phyloP scores from a whole-genome alignment of 805 yeast species.

The Zygosaccharomyces rouxii region DNA sequence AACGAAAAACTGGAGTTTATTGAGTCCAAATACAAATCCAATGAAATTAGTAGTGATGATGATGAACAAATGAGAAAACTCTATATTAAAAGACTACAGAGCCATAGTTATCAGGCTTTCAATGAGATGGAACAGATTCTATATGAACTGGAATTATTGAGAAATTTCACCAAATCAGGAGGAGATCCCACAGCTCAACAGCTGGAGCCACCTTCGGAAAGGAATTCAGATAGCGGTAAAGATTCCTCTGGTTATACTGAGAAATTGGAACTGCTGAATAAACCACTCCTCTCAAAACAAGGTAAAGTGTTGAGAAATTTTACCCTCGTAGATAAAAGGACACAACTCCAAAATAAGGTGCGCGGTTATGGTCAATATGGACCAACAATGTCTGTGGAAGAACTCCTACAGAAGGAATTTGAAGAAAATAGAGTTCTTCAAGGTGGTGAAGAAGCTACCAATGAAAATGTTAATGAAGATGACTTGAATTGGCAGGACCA shows the following conservation, averaged over 20 bases:
- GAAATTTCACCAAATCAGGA: slow-evolving; percentile 34
- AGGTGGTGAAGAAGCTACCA: slow-evolving; percentile 40
- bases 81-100: slow-evolving; percentile 50
- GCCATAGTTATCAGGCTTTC: slow-evolving; percentile 51
- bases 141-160: slow-evolving; percentile 65
- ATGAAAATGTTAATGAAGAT: slow-evolving; percentile 45
- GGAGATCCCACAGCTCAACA: slow-evolving; percentile 4
- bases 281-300: slow-evolving; percentile 55
- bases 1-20: slow-evolving; percentile 42
- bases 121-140: slow-evolving; percentile 51
- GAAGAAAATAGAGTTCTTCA: slow-evolving; percentile 75
- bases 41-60: slow-evolving; percentile 41
- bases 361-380: slow-evolving; percentile 87
- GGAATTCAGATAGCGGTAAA: slow-evolving; percentile 11
- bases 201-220: background rate
- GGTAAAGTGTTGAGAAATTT: slow-evolving; percentile 86
- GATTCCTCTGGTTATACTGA: slow-evolving; percentile 57
- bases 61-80: slow-evolving; percentile 62
- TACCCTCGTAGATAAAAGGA: slow-evolving; percentile 58
- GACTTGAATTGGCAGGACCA: slow-evolving; percentile 53
- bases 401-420: slow-evolving; percentile 79
- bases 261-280: slow-evolving; percentile 48
- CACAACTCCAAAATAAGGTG: slow-evolving; percentile 58
- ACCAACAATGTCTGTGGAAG: slow-evolving; percentile 95
- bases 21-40: slow-evolving; percentile 31